These are phyloP conservation scores for Xerocomus spinulosus DNA, from an alignment of 768 basidiomycete genomes.

Conservation along the genomic window DNA sequence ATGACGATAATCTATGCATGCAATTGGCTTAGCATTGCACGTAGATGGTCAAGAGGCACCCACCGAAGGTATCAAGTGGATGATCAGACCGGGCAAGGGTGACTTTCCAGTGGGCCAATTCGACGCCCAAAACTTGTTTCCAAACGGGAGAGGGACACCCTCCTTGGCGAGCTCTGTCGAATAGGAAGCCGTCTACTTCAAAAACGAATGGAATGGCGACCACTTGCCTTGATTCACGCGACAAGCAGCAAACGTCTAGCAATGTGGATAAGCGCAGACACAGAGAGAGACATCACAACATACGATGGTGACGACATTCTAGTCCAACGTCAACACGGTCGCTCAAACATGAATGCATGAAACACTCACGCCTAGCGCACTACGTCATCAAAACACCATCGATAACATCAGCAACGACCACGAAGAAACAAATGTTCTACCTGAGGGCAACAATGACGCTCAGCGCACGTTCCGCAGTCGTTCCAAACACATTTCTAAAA, in stretches of 20 bases:
- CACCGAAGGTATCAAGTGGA: constrained; percentile 52
- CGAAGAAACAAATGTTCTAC: constrained; percentile 21
- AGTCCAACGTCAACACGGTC: constrained; percentile 1
- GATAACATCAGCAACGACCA: background rate
- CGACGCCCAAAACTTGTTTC: constrained; percentile 56
- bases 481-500: constrained; percentile 56
- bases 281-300: background rate
- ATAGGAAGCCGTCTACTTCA: too few species aligned
- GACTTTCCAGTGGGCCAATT: constrained; percentile 59
- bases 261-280: too few species aligned
- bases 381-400: constrained; percentile 7
- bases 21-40: background rate
- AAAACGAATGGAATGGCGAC: background rate
- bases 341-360: background rate
- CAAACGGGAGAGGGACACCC: constrained; percentile 57
- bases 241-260: constrained; percentile 46
- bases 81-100: constrained; percentile 50
- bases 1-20: constrained; percentile 45
- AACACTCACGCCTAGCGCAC: constrained; percentile 34
- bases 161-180: constrained; percentile 54
- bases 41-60: constrained; percentile 1
- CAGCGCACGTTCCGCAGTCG: constrained; percentile 47
- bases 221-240: constrained; percentile 49
- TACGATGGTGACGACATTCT: constrained; percentile 33
- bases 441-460: constrained; percentile 55